Conservation (phyloP, 1,139 yeast genomes). For the Blastobotrys arbuscula region DNA sequence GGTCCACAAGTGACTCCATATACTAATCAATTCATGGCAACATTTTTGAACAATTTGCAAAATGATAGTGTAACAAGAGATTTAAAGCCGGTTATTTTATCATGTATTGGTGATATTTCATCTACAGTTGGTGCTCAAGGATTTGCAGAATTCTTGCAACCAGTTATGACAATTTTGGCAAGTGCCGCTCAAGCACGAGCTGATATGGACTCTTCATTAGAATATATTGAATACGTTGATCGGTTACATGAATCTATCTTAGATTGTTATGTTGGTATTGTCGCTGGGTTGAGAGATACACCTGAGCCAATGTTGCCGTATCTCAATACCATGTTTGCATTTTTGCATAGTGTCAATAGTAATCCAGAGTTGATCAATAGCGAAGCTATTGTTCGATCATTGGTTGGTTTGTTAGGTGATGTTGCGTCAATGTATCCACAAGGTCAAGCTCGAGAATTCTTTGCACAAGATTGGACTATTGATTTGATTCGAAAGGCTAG, state of each 20-base stretch:
- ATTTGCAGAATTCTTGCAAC: conserved; percentile 67
- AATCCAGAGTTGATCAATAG: conserved; percentile 56
- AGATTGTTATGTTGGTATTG: conserved; percentile 93
- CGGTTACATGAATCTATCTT: conserved; percentile 77
- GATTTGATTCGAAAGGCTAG: conserved; percentile 73
- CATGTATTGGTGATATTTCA: conserved; percentile 97
- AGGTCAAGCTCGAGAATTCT: conserved; percentile 63
- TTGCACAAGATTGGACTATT: conserved; percentile 69
- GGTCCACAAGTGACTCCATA: conserved; percentile 69
- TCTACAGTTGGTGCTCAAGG: conserved; percentile 66
- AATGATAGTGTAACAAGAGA: conserved; percentile 66
- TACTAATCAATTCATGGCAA: conserved; percentile 74
- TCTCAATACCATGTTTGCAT: conserved; percentile 63
- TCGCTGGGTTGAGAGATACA: conserved; percentile 70
- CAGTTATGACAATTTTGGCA: conserved; percentile 66
- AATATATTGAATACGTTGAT: conserved; percentile 69
- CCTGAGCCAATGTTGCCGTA: conserved; percentile 65
- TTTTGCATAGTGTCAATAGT: conserved; percentile 53
- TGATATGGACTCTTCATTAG: conserved; percentile 50
- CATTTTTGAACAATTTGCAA: conserved; percentile 67
- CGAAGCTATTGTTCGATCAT: conserved; percentile 67
- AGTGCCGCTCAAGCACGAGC: conserved; percentile 49
- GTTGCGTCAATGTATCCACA: conserved; percentile 80
- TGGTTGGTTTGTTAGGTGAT: conserved; percentile 89
- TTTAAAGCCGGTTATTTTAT: conserved; percentile 77